Conservation (phyloP, 805 yeast genomes). For the Ogataea nitratoaversa region DNA sequence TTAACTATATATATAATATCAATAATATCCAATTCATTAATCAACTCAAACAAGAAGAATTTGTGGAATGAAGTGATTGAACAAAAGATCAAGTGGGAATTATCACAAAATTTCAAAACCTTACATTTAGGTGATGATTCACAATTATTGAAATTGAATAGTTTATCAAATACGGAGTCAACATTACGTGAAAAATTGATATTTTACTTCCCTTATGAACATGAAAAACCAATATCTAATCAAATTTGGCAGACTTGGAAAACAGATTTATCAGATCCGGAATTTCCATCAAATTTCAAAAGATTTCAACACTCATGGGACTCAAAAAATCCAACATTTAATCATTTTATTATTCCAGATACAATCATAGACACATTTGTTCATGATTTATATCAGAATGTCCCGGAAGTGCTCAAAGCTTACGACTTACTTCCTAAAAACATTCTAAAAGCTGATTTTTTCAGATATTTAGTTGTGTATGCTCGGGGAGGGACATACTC, state of each 20-base stretch:
- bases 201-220: slow-evolving; percentile 72
- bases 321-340: slow-evolving; percentile 53
- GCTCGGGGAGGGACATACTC: slow-evolving; percentile 94
- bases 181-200: slow-evolving; percentile 56
- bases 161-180: slow-evolving; percentile 12
- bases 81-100: background rate
- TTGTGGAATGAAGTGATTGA: background rate
- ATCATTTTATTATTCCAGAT: slow-evolving; percentile 74
- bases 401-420: slow-evolving; percentile 76
- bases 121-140: background rate
- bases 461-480: slow-evolving; percentile 78
- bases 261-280: slow-evolving; percentile 49
- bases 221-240: slow-evolving; percentile 61
- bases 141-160: slow-evolving; percentile 5
- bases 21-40: background rate
- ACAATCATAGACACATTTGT: slow-evolving; percentile 49
- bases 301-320: slow-evolving; percentile 62
- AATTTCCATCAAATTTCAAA: slow-evolving; percentile 52
- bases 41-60: background rate
- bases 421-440: slow-evolving; percentile 72
- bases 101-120: background rate
- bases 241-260: slow-evolving; percentile 96
- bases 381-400: slow-evolving; percentile 53
- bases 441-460: slow-evolving; percentile 89
- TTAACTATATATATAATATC: background rate